phyloP scores from a whole-genome alignment of 2,329 filamentous ascomycete genomes.

The Polychaeton citri region DNA sequence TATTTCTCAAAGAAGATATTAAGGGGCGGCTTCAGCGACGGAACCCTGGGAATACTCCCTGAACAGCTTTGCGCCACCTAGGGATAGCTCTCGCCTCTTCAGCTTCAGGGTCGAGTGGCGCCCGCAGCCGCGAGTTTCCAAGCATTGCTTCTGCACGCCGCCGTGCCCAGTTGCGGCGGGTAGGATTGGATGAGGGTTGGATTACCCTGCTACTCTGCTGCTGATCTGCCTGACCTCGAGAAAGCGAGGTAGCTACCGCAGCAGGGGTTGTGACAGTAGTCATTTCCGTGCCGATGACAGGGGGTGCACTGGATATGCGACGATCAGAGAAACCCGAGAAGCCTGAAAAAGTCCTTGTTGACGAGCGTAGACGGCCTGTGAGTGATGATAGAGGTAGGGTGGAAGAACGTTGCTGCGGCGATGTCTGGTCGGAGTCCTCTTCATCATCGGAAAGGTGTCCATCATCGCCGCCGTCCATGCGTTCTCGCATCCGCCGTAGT shows the following conservation, averaged over 20 bases:
- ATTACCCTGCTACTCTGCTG: background rate
- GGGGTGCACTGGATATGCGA: background rate
- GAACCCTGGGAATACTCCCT: slow-evolving; percentile 16
- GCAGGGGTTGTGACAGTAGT: slow-evolving; percentile 1
- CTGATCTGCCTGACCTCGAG: background rate
- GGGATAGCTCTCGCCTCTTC: slow-evolving; percentile 14
- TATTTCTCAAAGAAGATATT: too few species aligned
- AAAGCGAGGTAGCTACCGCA: background rate
- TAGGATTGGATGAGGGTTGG: slow-evolving; percentile 10
- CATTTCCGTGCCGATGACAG: background rate
- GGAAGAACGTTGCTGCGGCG: slow-evolving; percentile 5
- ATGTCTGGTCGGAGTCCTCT: slow-evolving; percentile 5
- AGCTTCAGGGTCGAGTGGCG: slow-evolving; percentile 15
- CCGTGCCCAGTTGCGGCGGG: slow-evolving; percentile 32
- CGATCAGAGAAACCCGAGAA: background rate
- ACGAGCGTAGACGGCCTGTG: background rate
- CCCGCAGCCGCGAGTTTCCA: slow-evolving; percentile 12
- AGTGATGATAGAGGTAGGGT: slow-evolving; percentile 6
- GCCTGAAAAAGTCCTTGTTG: background rate
- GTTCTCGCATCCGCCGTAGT: slow-evolving; percentile 46
- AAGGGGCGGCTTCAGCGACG: too few species aligned
- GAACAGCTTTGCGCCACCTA: slow-evolving; percentile 17
- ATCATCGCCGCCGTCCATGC: slow-evolving; percentile 11
- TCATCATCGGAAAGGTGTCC: slow-evolving; percentile 1
- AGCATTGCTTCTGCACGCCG: slow-evolving; percentile 32